Evolutionary conservation across 1,139 yeast species (phyloP).

Genomic region (Yamadazyma epiphylla): DNA sequence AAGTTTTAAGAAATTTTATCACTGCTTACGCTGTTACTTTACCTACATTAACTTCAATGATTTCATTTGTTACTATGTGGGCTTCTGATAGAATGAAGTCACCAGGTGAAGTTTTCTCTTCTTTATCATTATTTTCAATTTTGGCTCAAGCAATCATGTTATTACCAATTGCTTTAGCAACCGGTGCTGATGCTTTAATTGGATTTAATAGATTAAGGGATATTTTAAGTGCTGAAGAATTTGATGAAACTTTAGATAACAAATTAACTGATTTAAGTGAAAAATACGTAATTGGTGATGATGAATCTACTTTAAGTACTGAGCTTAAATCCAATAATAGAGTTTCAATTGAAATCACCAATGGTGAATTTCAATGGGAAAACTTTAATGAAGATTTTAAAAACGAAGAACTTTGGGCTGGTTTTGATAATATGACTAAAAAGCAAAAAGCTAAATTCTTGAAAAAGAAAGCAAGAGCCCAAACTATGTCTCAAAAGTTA

Average conservation of each 20-base stretch:
- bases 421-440: conserved; percentile 12
- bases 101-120: conserved; percentile 47
- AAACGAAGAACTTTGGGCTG: conserved; percentile 23
- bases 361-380: conserved; percentile 38
- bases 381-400: conserved; percentile 26
- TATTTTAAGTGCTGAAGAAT: conserved; percentile 39
- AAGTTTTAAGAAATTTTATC: conserved; percentile 41
- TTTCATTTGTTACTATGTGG: conserved; percentile 44
- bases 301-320: conserved; percentile 3
- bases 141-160: conserved; percentile 50
- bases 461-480: conserved; percentile 10
- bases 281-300: conserved; percentile 18
- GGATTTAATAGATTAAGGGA: conserved; percentile 47
- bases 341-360: conserved; percentile 18
- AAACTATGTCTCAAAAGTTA: not conserved
- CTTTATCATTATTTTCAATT: conserved; percentile 49
- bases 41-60: conserved; percentile 39
- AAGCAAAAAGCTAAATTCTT: conserved; percentile 13
- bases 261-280: conserved; percentile 14
- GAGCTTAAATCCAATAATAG: not conserved
- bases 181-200: conserved; percentile 52
- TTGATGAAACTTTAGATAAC: conserved; percentile 19
- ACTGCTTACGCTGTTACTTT: conserved; percentile 46
- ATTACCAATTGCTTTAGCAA: conserved; percentile 51
- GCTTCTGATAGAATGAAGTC: conserved; percentile 30